phyloP scores from a whole-genome alignment of 768 basidiomycete genomes.

The Suillus subaureus region DNA sequence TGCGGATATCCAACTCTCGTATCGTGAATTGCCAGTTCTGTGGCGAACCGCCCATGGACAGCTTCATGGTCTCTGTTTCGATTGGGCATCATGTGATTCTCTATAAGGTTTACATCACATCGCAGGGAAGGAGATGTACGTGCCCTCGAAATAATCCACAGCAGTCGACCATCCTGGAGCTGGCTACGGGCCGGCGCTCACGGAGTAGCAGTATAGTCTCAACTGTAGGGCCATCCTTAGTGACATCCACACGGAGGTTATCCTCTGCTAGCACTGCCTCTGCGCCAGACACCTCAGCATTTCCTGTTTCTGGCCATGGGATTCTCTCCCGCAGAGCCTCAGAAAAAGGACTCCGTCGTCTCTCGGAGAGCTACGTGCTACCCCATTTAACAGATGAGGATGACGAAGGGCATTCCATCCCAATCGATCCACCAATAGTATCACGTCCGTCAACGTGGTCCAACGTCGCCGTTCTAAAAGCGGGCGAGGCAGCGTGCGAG shows the following conservation, averaged over 20 bases:
- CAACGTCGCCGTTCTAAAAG: slow-evolving; percentile 54
- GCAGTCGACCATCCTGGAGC: slow-evolving; percentile 46
- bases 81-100: slow-evolving; percentile 64
- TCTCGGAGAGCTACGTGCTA: slow-evolving; percentile 45
- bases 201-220: slow-evolving; percentile 62
- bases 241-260: slow-evolving; percentile 49
- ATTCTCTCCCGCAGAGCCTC: slow-evolving; percentile 73
- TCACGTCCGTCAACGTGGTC: slow-evolving; percentile 38
- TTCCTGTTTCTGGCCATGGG: slow-evolving; percentile 82
- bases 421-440: slow-evolving; percentile 36
- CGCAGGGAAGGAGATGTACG: slow-evolving; percentile 64
- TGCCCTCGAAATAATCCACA: slow-evolving; percentile 57
- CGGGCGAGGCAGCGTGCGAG: slow-evolving; percentile 64
- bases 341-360: slow-evolving; percentile 65
- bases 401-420: slow-evolving; percentile 23
- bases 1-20: slow-evolving; percentile 61
- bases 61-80: slow-evolving; percentile 66
- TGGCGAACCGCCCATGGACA: slow-evolving; percentile 65
- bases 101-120: slow-evolving; percentile 62
- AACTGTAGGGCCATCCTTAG: slow-evolving; percentile 40
- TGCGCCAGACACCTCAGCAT: slow-evolving; percentile 49
- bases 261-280: slow-evolving; percentile 43
- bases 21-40: slow-evolving; percentile 69
- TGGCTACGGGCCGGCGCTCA: slow-evolving; percentile 53
- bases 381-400: slow-evolving; percentile 38